Percentiles rank a stretch among this genome's conserved stretches.
Evolutionary conservation across 176 grass and related monocot species (phyloP).

Genomic region (Chloris gayana): DNA sequence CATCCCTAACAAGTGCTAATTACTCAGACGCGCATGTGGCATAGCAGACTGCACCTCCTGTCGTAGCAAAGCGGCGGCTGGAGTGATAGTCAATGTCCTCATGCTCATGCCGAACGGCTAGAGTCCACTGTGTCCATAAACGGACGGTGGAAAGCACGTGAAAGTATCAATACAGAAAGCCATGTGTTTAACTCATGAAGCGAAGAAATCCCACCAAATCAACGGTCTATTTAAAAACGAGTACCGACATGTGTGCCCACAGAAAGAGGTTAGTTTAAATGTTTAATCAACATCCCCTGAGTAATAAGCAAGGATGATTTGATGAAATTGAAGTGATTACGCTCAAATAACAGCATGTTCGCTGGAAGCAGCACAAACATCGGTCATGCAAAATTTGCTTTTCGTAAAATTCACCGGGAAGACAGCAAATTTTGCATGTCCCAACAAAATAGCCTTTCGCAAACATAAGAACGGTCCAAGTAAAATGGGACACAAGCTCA

Average conservation of each 20-base stretch:
- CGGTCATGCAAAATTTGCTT: too few species aligned
- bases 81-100: too few species aligned
- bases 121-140: background rate
- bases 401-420: too few species aligned
- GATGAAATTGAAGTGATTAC: too few species aligned
- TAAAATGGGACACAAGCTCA: conserved; percentile 3
- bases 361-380: background rate
- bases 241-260: too few species aligned
- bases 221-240: background rate
- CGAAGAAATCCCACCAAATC: conserved; percentile 16
- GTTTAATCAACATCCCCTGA: background rate
- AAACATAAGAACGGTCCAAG: background rate
- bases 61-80: too few species aligned
- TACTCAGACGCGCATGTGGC: background rate
- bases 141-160: background rate
- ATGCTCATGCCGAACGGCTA: too few species aligned
- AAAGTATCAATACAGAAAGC: background rate
- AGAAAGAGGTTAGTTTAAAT: background rate
- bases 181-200: background rate
- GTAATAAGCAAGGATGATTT: background rate
- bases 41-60: background rate
- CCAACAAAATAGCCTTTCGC: background rate
- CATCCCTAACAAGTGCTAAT: background rate
- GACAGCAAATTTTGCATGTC: background rate
- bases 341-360: background rate